Conservation (phyloP, 352 stramenopile species). For the Pythium rishiriense region DNA sequence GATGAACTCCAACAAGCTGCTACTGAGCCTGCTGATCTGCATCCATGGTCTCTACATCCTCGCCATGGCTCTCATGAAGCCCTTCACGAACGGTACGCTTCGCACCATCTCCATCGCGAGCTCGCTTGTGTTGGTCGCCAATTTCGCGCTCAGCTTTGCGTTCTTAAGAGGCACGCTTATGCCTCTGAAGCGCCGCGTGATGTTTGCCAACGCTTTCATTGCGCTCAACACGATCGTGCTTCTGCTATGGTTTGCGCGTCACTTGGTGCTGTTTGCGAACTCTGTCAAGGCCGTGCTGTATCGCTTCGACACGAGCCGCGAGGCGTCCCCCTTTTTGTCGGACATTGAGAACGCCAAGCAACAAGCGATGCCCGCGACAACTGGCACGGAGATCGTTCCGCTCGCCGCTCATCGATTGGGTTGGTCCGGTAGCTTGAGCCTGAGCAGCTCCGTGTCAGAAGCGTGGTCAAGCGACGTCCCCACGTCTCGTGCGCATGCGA, state of each 20-base stretch:
- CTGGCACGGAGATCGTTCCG: slow-evolving; percentile 1
- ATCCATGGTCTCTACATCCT: slow-evolving; percentile 56
- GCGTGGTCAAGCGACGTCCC: slow-evolving; percentile 2
- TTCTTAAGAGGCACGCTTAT: slow-evolving; percentile 57
- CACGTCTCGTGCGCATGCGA: not conserved
- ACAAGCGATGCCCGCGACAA: not conserved
- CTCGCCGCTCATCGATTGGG: not conserved
- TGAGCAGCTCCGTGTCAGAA: slow-evolving; percentile 8
- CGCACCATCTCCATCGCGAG: slow-evolving; percentile 43
- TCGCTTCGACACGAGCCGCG: not conserved
- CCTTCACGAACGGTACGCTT: slow-evolving; percentile 41
- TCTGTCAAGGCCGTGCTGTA: slow-evolving; percentile 30
- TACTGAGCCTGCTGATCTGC: slow-evolving; percentile 58
- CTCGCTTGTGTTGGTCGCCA: slow-evolving; percentile 55
- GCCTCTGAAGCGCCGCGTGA: slow-evolving; percentile 35
- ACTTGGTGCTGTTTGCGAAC: slow-evolving; percentile 35
- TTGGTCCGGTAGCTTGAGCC: slow-evolving; percentile 20
- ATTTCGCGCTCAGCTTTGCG: slow-evolving; percentile 56
- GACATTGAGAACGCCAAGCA: slow-evolving; percentile 9
- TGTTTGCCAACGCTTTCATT: slow-evolving; percentile 56
- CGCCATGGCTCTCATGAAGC: slow-evolving; percentile 19
- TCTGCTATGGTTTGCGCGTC: slow-evolving; percentile 28
- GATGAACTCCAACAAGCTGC: slow-evolving; percentile 45
- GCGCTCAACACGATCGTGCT: slow-evolving; percentile 46
- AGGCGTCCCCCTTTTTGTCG: not conserved